phyloP scores from a whole-genome alignment of 495 filamentous ascomycete genomes.

The Daldinia vernicosa region DNA sequence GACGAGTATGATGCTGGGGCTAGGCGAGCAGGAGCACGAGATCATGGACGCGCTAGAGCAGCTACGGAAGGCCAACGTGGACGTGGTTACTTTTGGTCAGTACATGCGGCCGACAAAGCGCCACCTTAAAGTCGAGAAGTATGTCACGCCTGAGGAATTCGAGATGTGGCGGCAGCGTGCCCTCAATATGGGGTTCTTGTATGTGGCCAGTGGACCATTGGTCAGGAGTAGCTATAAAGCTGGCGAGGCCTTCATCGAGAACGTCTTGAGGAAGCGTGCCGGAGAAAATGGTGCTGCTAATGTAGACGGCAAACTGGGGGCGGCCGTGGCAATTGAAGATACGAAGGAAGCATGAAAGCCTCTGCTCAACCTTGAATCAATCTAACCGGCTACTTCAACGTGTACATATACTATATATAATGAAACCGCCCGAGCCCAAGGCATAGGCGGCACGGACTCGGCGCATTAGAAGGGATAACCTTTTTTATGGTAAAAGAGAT shows the following conservation, averaged over 20 bases:
- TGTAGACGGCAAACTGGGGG: constrained; percentile 30
- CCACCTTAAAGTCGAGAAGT: constrained; percentile 95
- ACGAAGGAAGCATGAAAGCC: constrained; percentile 14
- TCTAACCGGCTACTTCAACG: constrained; percentile 17
- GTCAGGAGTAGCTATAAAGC: constrained; percentile 97
- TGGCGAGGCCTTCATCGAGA: constrained; percentile 98
- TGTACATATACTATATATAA: constrained; percentile 27
- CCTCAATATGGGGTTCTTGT: constrained; percentile 94
- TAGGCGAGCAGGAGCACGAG: constrained; percentile 93
- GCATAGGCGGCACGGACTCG: constrained; percentile 18
- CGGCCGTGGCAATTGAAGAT: constrained; percentile 39
- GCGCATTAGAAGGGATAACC: constrained; percentile 20
- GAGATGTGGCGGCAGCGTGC: constrained; percentile 91
- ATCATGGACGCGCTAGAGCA: constrained; percentile 82
- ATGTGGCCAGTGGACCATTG: constrained; percentile 91
- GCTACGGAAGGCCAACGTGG: constrained; percentile 79
- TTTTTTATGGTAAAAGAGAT: not conserved
- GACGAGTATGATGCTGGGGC: constrained; percentile 94
- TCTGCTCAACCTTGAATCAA: not conserved
- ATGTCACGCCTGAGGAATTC: constrained; percentile 88
- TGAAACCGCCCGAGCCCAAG: not conserved
- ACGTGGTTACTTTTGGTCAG: constrained; percentile 97
- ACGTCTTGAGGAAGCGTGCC: constrained; percentile 89
- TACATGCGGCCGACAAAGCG: constrained; percentile 99
- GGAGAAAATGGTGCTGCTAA: constrained; percentile 48